Conservation (phyloP, 2,329 filamentous ascomycete genomes). For the Uncinocarpus reesii region DNA sequence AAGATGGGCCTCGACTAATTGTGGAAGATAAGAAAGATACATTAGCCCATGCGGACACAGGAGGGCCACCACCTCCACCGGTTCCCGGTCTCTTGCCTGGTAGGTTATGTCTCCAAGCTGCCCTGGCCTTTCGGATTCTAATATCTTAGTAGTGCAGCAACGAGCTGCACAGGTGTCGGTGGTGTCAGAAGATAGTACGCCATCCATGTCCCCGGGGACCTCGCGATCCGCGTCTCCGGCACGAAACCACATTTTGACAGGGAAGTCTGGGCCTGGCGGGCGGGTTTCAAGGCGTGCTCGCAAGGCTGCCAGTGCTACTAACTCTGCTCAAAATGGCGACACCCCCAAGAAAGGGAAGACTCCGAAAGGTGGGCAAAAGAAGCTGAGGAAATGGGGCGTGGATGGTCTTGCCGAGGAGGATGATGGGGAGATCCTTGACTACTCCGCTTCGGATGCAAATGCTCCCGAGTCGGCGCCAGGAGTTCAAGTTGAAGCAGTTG, state of each 20-base stretch:
- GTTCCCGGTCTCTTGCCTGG: constrained; percentile 44
- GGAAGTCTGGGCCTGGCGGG: constrained; percentile 56
- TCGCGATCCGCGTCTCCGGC: constrained; percentile 70
- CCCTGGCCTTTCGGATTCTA: constrained; percentile 15
- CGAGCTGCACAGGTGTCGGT: constrained; percentile 34
- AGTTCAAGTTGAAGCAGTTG: constrained; percentile 60
- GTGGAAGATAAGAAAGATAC: constrained; percentile 37
- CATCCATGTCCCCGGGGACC: constrained; percentile 58
- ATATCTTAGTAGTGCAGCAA: constrained; percentile 32
- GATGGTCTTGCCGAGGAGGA: constrained; percentile 81
- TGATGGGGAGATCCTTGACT: constrained; percentile 71
- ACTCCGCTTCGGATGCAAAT: constrained; percentile 56
- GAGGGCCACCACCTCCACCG: constrained; percentile 43
- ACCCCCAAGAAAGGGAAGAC: constrained; percentile 49
- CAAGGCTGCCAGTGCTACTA: constrained; percentile 49
- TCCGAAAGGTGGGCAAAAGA: constrained; percentile 55
- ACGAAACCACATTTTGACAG: constrained; percentile 41
- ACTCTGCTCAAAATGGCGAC: constrained; percentile 64
- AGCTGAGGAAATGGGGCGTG: constrained; percentile 83
- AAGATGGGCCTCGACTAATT: constrained; percentile 36
- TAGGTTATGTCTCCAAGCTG: constrained; percentile 17
- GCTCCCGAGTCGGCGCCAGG: constrained; percentile 42
- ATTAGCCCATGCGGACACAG: constrained; percentile 41
- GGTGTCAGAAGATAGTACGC: constrained; percentile 57
- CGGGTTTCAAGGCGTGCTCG: constrained; percentile 74